Evolutionary conservation across 1,284 basidiomycete species (phyloP).

Genomic region (Puccinia novopanici): DNA sequence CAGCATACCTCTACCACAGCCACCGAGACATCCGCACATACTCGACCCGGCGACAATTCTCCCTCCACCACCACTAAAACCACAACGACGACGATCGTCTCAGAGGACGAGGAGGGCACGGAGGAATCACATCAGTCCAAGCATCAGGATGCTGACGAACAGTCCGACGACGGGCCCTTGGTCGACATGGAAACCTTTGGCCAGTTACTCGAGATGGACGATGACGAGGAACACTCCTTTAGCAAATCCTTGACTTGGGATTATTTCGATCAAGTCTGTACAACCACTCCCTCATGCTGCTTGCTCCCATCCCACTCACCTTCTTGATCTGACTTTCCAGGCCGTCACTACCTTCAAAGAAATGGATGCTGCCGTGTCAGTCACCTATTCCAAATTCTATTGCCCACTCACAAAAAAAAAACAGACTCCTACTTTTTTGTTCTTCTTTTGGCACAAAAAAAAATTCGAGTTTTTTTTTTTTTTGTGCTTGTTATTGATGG

Average conservation of each 20-base stretch:
- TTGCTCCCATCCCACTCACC: not conserved
- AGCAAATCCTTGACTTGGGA: conserved; percentile 74
- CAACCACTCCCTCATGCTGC: not conserved
- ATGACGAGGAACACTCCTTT: conserved; percentile 74
- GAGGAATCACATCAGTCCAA: not conserved
- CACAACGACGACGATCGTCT: not conserved
- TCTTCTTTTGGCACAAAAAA: not conserved
- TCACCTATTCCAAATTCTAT: not conserved
- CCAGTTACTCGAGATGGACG: conserved; percentile 88
- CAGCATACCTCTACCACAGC: not conserved
- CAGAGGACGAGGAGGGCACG: not conserved
- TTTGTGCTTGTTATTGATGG: not conserved
- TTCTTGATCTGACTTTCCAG: conserved; percentile 61
- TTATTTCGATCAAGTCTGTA: conserved; percentile 67
- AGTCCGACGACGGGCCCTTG: conserved; percentile 68
- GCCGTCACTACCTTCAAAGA: conserved; percentile 72
- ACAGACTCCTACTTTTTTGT: not conserved
- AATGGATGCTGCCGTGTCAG: conserved; percentile 79
- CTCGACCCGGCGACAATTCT: not conserved
- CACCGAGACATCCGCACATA: not conserved
- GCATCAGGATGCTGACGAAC: conserved; percentile 58
- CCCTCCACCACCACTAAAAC: not conserved
- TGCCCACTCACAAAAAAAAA: not conserved
- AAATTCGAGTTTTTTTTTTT: not conserved
- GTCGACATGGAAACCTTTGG: conserved; percentile 78